Evolutionary conservation across 2,329 filamentous ascomycete genomes (phyloP).

Genomic region (Alternaria alternata): DNA sequence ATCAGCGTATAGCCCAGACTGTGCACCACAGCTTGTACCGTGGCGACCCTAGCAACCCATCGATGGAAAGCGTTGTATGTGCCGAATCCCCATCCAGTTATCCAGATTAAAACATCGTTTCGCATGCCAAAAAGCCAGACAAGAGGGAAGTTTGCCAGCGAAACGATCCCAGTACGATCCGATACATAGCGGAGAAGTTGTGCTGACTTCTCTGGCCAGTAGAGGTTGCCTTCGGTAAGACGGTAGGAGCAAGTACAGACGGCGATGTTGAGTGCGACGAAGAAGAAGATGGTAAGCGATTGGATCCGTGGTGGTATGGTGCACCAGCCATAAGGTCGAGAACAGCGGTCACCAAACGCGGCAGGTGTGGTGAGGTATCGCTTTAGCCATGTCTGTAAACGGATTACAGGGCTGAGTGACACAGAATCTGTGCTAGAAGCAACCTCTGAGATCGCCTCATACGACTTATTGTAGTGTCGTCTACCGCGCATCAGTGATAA

Average conservation of each 20-base stretch:
- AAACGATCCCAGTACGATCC: conserved; percentile 70
- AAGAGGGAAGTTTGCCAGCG: conserved; percentile 69
- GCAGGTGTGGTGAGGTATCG: conserved; percentile 55
- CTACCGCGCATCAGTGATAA: conserved; percentile 23
- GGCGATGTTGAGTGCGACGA: conserved; percentile 56
- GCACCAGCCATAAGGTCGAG: conserved; percentile 53
- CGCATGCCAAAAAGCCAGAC: conserved; percentile 73
- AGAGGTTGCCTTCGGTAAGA: conserved; percentile 57
- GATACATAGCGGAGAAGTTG: conserved; percentile 65
- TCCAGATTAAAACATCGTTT: conserved; percentile 72
- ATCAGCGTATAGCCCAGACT: conserved; percentile 66
- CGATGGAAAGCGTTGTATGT: conserved; percentile 74
- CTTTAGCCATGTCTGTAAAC: conserved; percentile 28
- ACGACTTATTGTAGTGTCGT: conserved; percentile 14
- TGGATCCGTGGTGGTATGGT: conserved; percentile 60
- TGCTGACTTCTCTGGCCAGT: conserved; percentile 43
- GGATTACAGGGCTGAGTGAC: neutral
- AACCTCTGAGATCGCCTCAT: conserved; percentile 5
- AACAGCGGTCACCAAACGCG: conserved; percentile 53
- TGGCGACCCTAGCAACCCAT: conserved; percentile 69
- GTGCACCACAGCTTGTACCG: conserved; percentile 69
- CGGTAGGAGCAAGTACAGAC: conserved; percentile 57
- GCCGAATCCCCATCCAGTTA: conserved; percentile 73
- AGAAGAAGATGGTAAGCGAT: conserved; percentile 54
- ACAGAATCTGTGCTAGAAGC: neutral